Percentiles rank a stretch among this genome's conserved stretches.
These are phyloP conservation scores for Kwoniella newhampshirensis DNA, from an alignment of 768 basidiomycete species.

Conservation along the genomic window DNA sequence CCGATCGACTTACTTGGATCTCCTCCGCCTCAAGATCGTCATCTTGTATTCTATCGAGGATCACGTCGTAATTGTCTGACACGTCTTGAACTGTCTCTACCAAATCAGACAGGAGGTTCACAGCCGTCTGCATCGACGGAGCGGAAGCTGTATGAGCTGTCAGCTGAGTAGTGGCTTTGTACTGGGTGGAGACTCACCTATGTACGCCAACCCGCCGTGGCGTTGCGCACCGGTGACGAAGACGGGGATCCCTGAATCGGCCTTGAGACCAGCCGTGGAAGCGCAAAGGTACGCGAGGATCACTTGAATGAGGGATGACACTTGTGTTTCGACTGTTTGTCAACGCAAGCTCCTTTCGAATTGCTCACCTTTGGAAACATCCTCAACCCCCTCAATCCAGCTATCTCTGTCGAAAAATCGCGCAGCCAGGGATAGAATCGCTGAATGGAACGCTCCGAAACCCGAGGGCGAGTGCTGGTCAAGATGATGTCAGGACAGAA, in stretches of 20 bases:
- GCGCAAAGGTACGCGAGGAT: conserved; percentile 38
- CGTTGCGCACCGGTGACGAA: conserved; percentile 38
- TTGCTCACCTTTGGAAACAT: conserved; percentile 65
- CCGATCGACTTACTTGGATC: conserved; percentile 16
- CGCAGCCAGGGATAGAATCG: conserved; percentile 72
- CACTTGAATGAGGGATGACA: conserved; percentile 34
- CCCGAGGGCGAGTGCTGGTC: conserved; percentile 57
- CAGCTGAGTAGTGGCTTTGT: not conserved
- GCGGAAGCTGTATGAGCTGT: conserved; percentile 27
- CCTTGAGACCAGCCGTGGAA: conserved; percentile 35
- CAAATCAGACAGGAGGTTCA: conserved; percentile 31
- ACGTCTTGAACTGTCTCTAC: conserved; percentile 30
- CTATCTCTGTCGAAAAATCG: conserved; percentile 64
- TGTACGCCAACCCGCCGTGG: conserved; percentile 6
- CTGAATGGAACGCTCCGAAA: conserved; percentile 80
- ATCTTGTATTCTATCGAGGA: conserved; percentile 22
- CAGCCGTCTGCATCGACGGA: conserved; percentile 33
- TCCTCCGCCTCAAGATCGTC: conserved; percentile 26
- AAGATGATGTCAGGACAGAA: not conserved
- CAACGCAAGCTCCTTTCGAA: not conserved
- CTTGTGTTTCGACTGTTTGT: conserved; percentile 15
- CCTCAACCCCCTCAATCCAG: conserved; percentile 61
- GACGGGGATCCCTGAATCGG: conserved; percentile 38
- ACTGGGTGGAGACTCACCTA: not conserved
- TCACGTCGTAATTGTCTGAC: conserved; percentile 27